These are phyloP conservation scores for Ophiostoma sp. DNA, from an alignment of 2,329 filamentous ascomycete species.

Conservation along the genomic window DNA sequence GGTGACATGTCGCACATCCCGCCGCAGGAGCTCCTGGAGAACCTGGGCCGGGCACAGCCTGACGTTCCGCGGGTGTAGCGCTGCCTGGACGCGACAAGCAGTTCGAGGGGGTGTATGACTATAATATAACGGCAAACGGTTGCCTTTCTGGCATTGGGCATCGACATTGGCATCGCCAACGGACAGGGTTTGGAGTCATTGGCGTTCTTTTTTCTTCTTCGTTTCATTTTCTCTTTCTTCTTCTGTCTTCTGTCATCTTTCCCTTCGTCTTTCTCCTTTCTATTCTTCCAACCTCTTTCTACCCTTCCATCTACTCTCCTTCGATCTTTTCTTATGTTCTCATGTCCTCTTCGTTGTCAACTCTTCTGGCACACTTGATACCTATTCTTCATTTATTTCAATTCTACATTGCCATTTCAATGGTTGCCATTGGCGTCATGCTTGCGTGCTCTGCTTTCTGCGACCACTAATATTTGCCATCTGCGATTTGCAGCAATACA, in stretches of 20 bases:
- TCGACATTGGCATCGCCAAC: no score
- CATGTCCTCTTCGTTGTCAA: neutral
- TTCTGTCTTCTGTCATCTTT: neutral
- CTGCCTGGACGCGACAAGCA: neutral
- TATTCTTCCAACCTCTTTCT: neutral
- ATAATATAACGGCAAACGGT: neutral
- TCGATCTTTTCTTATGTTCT: neutral
- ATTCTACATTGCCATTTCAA: neutral
- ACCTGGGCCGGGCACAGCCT: constrained; percentile 44
- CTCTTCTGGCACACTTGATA: constrained; percentile 6
- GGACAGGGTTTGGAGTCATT: constrained; percentile 4
- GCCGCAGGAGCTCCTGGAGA: constrained; percentile 54
- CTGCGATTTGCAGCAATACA: neutral
- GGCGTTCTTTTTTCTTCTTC: neutral
- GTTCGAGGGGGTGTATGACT: neutral
- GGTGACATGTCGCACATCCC: constrained; percentile 55
- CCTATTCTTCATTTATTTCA: neutral
- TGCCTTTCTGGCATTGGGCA: neutral
- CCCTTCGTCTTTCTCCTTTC: neutral
- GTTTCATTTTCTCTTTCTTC: neutral
- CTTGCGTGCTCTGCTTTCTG: no score
- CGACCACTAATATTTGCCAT: no score
- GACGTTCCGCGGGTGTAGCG: constrained; percentile 48
- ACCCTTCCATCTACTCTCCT: neutral
- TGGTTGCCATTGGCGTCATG: neutral